Evolutionary conservation across 1,139 yeast genomes (phyloP).

Genomic region (Blastobotrys petasosporus): DNA sequence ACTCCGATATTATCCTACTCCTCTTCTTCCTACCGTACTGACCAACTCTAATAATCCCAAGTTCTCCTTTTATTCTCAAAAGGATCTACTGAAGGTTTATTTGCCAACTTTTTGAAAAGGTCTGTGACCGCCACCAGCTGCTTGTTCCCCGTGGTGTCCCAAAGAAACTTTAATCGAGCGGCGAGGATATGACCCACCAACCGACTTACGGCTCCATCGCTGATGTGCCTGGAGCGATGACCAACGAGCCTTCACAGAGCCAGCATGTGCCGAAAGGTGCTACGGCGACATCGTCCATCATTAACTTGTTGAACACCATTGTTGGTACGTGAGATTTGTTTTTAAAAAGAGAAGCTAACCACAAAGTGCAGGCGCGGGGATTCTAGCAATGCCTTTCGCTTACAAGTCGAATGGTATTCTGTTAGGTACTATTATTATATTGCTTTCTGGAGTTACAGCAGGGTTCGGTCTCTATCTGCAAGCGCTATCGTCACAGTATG

Average conservation of each 20-base stretch:
- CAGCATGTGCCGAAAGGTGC: constrained; percentile 16
- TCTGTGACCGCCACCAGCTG: too few species aligned
- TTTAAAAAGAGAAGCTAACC: neutral
- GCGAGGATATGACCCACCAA: neutral
- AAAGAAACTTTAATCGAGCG: too few species aligned
- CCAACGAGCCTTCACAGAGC: neutral
- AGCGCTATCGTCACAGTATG: constrained; percentile 64
- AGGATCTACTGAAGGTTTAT: too few species aligned
- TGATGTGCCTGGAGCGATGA: neutral
- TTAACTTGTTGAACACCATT: constrained; percentile 37
- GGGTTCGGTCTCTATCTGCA: constrained; percentile 77
- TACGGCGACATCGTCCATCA: constrained; percentile 30
- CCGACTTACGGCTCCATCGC: constrained; percentile 5
- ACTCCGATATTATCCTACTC: too few species aligned
- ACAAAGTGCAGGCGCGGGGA: constrained; percentile 60
- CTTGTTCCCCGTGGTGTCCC: too few species aligned
- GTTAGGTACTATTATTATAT: constrained; percentile 57
- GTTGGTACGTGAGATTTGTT: neutral
- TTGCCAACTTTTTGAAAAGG: too few species aligned
- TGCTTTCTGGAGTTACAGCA: constrained; percentile 72
- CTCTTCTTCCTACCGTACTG: too few species aligned
- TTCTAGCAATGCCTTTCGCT: constrained; percentile 88
- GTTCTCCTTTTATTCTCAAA: too few species aligned
- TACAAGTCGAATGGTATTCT: constrained; percentile 77
- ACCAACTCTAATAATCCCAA: too few species aligned